Percentiles rank a stretch among this genome's conserved stretches.
Conservation (phyloP, 116 monocot genomes). For the Dioscorea cayenensis region DNA sequence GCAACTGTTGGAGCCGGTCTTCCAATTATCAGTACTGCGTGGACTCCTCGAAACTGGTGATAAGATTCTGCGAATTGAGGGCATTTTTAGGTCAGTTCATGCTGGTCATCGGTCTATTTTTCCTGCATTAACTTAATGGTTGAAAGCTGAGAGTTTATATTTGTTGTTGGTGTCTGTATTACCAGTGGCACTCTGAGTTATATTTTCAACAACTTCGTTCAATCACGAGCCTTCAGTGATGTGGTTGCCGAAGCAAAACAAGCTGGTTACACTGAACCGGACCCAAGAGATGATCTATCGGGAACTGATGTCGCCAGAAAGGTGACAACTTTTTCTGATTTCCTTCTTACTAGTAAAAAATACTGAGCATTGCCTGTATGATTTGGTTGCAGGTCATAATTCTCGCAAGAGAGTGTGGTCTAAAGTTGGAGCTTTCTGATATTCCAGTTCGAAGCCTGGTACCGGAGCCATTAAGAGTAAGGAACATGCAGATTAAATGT, state of each 20-base stretch:
- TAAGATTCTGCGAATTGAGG: constrained; percentile 90
- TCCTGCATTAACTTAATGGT: no score
- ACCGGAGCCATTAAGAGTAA: constrained; percentile 66
- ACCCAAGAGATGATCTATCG: constrained; percentile 96
- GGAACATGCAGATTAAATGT: background rate
- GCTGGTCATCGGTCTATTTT: background rate
- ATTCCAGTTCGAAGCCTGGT: constrained; percentile 81
- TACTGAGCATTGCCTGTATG: no score
- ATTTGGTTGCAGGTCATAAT: constrained; percentile 68
- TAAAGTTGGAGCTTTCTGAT: constrained; percentile 92
- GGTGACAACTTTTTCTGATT: constrained; percentile 22
- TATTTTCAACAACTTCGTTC: constrained; percentile 92
- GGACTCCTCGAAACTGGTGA: constrained; percentile 98
- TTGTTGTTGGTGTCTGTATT: constrained; percentile 7
- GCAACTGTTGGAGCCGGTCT: constrained; percentile 99
- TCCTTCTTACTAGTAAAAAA: background rate
- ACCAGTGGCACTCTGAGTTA: constrained; percentile 96
- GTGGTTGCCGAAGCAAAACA: constrained; percentile 87
- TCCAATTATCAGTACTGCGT: constrained; percentile 83
- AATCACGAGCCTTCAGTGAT: constrained; percentile 62
- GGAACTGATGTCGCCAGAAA: constrained; percentile 98
- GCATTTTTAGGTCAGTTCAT: constrained; percentile 82
- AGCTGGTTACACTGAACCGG: constrained; percentile 95
- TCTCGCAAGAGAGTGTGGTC: constrained; percentile 87
- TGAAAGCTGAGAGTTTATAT: background rate